Evolutionary conservation across 805 yeast genomes (phyloP), one percentile per base, ranked within the genome.

Genomic region (Maudiozyma turicensis): DNA sequence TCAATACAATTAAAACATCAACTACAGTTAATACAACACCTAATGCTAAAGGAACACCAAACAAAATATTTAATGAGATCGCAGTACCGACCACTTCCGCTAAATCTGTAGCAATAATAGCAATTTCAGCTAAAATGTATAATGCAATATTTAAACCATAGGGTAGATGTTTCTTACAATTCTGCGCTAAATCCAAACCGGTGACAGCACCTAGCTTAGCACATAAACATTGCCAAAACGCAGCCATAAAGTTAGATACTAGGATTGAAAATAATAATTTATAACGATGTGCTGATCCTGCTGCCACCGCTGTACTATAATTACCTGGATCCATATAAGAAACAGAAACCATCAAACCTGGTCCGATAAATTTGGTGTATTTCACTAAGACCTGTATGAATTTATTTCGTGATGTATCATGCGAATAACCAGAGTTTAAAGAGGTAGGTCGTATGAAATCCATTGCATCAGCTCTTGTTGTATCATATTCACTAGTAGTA

Each of bases 61-160:
- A 80, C 41, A 93, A 69, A 49, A 91, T 87, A 57, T 93, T 88
- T 50, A 91, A 73, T 0, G 98, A 84, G 50, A 91, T 88, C 3
- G 98, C 97, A 3, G 96, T 87, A n/a, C 99, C 99, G 29, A 93
- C 91, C 35, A 91, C 96, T 64, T 91, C 98, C 1, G 99, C 97
- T 54, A 93, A 76, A 68, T 91, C 99, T 0, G 98, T 91, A 2
- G 97, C 96, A 41, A 91, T 81, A 51, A 91, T 91, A 20, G 98
- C 95, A 15, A 84, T 69, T 60, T 91, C 98, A 0, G 97, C 95
- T 52, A 90, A 73, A 2, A 81, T 63, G 64, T 91, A 90, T 28
- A 89, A 68, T 32, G 75, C 58, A 37, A 82, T 57, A 59, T 84
- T 85, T 33, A 85, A 58, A 51, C 74, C 74, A 48, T 68, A 72